These are phyloP conservation scores for Amauroascus niger DNA, from an alignment of 2,329 filamentous ascomycete genomes.

Conservation along the genomic window DNA sequence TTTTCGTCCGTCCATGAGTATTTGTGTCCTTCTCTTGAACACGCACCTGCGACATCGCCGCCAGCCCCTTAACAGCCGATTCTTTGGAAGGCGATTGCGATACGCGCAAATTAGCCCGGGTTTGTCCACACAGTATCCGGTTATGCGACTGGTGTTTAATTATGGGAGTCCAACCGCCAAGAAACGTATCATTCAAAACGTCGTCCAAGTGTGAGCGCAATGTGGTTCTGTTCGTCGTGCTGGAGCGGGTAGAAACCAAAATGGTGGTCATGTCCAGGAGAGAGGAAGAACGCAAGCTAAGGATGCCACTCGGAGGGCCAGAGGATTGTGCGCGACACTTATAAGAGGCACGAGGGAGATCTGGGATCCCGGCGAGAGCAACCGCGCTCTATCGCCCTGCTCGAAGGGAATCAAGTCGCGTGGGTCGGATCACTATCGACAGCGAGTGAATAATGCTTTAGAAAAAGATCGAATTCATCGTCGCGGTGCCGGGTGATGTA, in stretches of 20 bases:
- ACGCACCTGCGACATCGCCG: conserved; percentile 15
- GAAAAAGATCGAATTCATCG: neutral
- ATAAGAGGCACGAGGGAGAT: neutral
- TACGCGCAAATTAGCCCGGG: neutral
- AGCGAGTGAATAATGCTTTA: neutral
- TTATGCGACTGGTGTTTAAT: neutral
- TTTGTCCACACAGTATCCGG: neutral
- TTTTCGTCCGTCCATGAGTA: conserved; percentile 7
- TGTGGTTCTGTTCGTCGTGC: conserved; percentile 10
- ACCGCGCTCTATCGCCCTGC: neutral
- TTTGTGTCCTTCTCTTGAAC: conserved; percentile 9
- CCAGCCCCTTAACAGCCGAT: neutral
- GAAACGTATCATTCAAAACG: conserved; percentile 9
- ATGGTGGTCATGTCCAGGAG: conserved; percentile 17
- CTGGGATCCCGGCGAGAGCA: neutral
- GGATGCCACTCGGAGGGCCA: neutral
- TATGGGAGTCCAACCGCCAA: neutral
- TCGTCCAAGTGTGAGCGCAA: conserved; percentile 5
- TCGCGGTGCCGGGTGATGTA: neutral
- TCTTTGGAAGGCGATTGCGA: neutral
- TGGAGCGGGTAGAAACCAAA: conserved; percentile 11
- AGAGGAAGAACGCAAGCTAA: neutral
- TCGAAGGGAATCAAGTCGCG: neutral
- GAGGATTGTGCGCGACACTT: neutral
- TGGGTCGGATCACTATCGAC: neutral